Evolutionary conservation across 768 basidiomycete species (phyloP).

Genomic region (Boletus huronensis): DNA sequence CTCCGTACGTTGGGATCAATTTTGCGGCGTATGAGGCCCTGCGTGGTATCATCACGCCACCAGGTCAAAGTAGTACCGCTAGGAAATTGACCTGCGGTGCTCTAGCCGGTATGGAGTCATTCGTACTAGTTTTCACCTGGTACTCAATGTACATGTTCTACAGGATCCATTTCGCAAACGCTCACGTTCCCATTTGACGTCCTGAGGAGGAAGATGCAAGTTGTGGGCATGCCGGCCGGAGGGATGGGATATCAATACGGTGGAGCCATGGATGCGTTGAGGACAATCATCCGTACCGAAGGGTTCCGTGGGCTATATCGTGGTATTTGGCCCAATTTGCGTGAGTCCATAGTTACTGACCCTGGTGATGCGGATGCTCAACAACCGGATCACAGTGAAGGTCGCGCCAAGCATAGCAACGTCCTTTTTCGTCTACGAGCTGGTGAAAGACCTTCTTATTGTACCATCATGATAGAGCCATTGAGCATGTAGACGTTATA

Average conservation of each 20-base stretch:
- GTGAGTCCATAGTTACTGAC: constrained; percentile 60
- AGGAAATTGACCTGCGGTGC: constrained; percentile 85
- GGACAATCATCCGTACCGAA: constrained; percentile 65
- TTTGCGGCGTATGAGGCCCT: constrained; percentile 91
- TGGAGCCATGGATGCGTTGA: constrained; percentile 77
- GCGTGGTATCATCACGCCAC: constrained; percentile 74
- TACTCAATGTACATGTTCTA: constrained; percentile 3
- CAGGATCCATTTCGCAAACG: constrained; percentile 89
- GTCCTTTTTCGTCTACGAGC: constrained; percentile 80
- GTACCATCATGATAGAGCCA: constrained; percentile 18
- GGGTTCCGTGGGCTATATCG: constrained; percentile 77
- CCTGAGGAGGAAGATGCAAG: constrained; percentile 93
- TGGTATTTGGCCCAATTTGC: constrained; percentile 84
- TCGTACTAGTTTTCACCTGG: neutral
- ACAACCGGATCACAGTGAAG: constrained; percentile 54
- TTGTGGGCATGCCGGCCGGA: constrained; percentile 69
- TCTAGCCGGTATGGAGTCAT: constrained; percentile 58
- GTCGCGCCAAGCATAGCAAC: constrained; percentile 90
- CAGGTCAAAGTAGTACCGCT: constrained; percentile 62
- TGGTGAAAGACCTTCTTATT: constrained; percentile 52
- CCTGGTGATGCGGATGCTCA: too few species aligned
- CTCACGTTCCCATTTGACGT: constrained; percentile 97
- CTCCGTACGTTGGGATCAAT: constrained; percentile 88
- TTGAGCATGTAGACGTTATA: too few species aligned
- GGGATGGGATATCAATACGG: constrained; percentile 63